Evolutionary conservation across 192 early-diverging fungal genomes (phyloP).

Genomic region (Entomortierella beljakovae): DNA sequence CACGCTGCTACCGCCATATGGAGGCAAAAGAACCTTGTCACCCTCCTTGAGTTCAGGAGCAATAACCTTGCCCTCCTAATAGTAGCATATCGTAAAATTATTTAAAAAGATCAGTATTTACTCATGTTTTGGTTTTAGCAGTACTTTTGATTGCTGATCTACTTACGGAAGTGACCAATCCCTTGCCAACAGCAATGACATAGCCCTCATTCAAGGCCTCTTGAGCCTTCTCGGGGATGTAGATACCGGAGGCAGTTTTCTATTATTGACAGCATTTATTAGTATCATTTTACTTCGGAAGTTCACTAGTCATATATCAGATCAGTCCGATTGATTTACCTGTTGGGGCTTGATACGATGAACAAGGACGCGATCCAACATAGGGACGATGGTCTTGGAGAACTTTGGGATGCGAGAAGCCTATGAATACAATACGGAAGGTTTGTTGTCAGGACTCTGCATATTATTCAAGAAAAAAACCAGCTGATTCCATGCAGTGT

Average conservation of each 20-base stretch:
- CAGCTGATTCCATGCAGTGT: too few relatives aligned
- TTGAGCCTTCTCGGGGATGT: constrained; percentile 99
- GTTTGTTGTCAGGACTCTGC: neutral
- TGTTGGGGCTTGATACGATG: constrained; percentile 95
- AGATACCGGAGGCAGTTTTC: constrained; percentile 96
- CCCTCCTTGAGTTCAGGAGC: constrained; percentile 88
- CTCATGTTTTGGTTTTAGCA: too few relatives aligned
- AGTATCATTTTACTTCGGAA: neutral
- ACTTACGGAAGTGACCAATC: constrained; percentile 79
- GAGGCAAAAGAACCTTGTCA: constrained; percentile 95
- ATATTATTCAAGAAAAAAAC: too few relatives aligned
- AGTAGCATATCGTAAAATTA: neutral
- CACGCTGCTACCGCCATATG: constrained; percentile 94
- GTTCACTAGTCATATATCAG: neutral
- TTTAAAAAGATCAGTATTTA: neutral
- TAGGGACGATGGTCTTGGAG: constrained; percentile 91
- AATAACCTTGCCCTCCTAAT: constrained; percentile 82
- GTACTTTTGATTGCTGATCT: neutral
- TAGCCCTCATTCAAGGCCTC: constrained; percentile 96
- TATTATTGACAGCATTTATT: constrained; percentile 37
- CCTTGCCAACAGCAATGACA: constrained; percentile 95
- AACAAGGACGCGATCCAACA: constrained; percentile 98
- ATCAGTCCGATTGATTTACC: constrained; percentile 62
- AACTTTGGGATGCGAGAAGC: constrained; percentile 53
- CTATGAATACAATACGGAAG: neutral